phyloP scores from a whole-genome alignment of 2,329 filamentous ascomycete species.

The Colletotrichum ledebouriae region DNA sequence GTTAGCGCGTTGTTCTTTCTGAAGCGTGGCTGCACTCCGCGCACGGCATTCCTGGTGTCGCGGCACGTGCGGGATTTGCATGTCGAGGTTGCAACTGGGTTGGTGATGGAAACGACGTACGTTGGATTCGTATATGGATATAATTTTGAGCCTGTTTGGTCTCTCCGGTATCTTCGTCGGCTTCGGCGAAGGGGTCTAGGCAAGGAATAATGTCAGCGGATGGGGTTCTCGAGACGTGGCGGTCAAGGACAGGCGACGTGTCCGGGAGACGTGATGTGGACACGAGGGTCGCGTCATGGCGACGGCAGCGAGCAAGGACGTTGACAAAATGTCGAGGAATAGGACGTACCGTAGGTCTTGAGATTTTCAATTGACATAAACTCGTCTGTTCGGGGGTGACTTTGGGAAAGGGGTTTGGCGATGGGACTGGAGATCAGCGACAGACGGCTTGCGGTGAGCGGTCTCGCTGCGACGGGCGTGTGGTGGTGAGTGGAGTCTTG shows the following conservation, averaged over 20 bases:
- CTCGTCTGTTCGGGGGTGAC: constrained; percentile 77
- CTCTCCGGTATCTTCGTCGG: constrained; percentile 98
- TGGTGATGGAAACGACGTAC: constrained; percentile 68
- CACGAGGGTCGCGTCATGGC: neutral
- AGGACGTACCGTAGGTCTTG: constrained; percentile 87
- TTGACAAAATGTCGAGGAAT: neutral
- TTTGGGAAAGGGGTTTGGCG: constrained; percentile 66
- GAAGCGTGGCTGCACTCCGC: neutral
- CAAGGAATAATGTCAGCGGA: constrained; percentile 46
- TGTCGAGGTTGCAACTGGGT: constrained; percentile 5
- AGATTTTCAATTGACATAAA: constrained; percentile 99
- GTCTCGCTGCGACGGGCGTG: constrained; percentile 58
- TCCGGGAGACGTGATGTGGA: neutral
- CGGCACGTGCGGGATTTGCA: constrained; percentile 38
- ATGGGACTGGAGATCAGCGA: constrained; percentile 60
- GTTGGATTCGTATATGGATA: constrained; percentile 99
- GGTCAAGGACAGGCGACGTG: constrained; percentile 34
- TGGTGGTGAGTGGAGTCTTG: neutral
- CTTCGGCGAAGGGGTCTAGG: constrained; percentile 99
- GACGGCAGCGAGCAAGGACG: too few relatives aligned
- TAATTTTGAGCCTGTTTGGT: constrained; percentile 96
- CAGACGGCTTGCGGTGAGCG: constrained; percentile 60
- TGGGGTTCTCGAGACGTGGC: constrained; percentile 9
- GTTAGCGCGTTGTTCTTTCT: constrained; percentile 53
- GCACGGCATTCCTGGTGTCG: neutral